Evolutionary conservation across 2,329 filamentous ascomycete genomes (phyloP).

Genomic region (Trichoderma endophyticum): DNA sequence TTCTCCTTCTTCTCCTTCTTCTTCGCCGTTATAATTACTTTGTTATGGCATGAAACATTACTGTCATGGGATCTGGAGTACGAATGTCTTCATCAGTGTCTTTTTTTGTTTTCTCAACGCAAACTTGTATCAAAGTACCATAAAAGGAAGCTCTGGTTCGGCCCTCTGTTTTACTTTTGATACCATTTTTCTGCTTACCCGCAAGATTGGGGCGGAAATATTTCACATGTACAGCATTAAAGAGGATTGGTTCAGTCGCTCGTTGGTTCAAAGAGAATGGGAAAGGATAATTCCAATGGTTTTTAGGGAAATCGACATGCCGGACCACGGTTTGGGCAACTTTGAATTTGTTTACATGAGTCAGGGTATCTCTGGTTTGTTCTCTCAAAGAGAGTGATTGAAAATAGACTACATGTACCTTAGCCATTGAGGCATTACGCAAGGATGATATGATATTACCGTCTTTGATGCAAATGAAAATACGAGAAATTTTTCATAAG

Average conservation of each 20-base stretch:
- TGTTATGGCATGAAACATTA: background rate
- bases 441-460: background rate
- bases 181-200: conserved; percentile 5
- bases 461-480: background rate
- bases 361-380: conserved; percentile 14
- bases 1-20: conserved; percentile 12
- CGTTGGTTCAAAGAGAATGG: conserved; percentile 17
- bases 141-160: background rate
- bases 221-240: conserved; percentile 9
- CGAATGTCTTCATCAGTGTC: conserved; percentile 11
- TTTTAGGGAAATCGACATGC: conserved; percentile 7
- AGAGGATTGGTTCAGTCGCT: conserved; percentile 14
- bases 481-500: background rate
- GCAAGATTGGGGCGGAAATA: background rate
- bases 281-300: conserved; percentile 13
- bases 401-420: conserved; percentile 16
- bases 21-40: background rate
- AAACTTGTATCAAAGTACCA: background rate
- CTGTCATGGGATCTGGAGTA: conserved; percentile 9
- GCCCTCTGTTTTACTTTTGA: background rate
- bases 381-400: background rate
- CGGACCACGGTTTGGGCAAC: background rate
- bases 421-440: conserved; percentile 3
- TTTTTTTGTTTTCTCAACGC: background rate
- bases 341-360: conserved; percentile 14